These are phyloP conservation scores for Nemophila menziesii DNA, from an alignment of 257 asterid genomes.

Conservation along the genomic window DNA sequence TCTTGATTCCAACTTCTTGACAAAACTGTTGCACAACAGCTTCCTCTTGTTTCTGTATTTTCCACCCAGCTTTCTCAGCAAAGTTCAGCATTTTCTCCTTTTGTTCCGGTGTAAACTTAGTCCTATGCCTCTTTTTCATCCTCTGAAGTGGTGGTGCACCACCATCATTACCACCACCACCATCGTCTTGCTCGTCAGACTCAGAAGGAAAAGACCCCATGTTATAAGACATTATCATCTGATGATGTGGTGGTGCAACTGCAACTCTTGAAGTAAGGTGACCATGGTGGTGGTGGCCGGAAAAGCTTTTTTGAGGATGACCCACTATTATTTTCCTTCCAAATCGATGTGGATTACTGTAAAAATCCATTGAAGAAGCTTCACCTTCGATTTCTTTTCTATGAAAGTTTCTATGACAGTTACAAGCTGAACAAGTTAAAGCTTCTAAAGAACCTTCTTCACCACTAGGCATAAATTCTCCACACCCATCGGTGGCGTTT, in stretches of 20 bases:
- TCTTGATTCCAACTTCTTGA: constrained; percentile 11
- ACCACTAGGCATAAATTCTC: constrained; percentile 91
- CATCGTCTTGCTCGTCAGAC: neutral
- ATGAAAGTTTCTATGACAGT: constrained; percentile 85
- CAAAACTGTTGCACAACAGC: constrained; percentile 16
- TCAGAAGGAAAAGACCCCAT: constrained; percentile 31
- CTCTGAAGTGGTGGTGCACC: neutral
- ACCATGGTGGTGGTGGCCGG: constrained; percentile 19
- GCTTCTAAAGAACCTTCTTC: constrained; percentile 71
- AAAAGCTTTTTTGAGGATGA: constrained; percentile 18
- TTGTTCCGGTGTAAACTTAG: constrained; percentile 18
- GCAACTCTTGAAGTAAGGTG: constrained; percentile 19
- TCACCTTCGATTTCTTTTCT: constrained; percentile 66
- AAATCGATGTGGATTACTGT: constrained; percentile 18
- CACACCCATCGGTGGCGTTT: constrained; percentile 84
- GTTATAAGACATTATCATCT: constrained; percentile 56
- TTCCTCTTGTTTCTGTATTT: constrained; percentile 18
- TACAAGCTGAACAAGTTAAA: constrained; percentile 78
- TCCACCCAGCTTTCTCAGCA: constrained; percentile 17
- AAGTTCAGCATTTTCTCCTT: constrained; percentile 18
- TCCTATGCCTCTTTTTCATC: constrained; percentile 14
- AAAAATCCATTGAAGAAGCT: constrained; percentile 12
- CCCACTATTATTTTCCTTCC: constrained; percentile 41
- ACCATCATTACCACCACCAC: neutral
- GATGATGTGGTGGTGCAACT: constrained; percentile 29